phyloP scores from a whole-genome alignment of 495 filamentous ascomycete species.

The Hypoxylon rickii region DNA sequence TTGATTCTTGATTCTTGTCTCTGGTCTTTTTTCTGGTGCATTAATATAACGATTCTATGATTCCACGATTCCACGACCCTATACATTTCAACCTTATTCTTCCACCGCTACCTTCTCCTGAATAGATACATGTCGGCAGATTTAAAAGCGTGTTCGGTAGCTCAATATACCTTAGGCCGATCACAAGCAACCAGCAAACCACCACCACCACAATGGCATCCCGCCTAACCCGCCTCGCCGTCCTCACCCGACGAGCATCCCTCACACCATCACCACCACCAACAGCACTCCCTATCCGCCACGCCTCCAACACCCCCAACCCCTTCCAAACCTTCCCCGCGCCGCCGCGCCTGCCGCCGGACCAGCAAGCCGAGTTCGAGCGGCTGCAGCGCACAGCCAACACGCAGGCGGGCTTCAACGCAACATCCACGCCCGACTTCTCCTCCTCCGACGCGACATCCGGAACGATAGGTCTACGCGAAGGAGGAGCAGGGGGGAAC shows the following conservation, averaged over 20 bases:
- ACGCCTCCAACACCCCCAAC: slow-evolving; percentile 37
- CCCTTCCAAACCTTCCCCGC: slow-evolving; percentile 59
- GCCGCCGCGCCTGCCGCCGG: slow-evolving; percentile 81
- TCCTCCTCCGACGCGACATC: neutral
- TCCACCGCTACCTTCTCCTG: no score
- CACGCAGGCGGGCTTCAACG: slow-evolving; percentile 41
- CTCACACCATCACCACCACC: neutral
- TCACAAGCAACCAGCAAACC: neutral
- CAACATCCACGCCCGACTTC: slow-evolving; percentile 35
- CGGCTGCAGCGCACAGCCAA: slow-evolving; percentile 68
- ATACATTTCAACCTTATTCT: no score
- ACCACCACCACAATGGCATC: slow-evolving; percentile 15
- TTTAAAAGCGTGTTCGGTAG: no score
- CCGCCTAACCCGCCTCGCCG: slow-evolving; percentile 13
- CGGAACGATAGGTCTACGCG: neutral
- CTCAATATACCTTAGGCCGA: no score
- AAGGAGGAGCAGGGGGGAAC: no score
- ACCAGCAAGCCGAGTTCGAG: slow-evolving; percentile 93
- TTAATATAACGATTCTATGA: no score
- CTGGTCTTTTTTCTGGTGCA: no score
- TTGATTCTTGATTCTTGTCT: no score
- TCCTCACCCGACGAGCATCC: slow-evolving; percentile 3
- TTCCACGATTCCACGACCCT: no score
- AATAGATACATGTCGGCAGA: no score
- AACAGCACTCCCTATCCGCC: slow-evolving; percentile 12